Conservation (phyloP, 108 stramenopile species). For the Fistulifera solaris region DNA sequence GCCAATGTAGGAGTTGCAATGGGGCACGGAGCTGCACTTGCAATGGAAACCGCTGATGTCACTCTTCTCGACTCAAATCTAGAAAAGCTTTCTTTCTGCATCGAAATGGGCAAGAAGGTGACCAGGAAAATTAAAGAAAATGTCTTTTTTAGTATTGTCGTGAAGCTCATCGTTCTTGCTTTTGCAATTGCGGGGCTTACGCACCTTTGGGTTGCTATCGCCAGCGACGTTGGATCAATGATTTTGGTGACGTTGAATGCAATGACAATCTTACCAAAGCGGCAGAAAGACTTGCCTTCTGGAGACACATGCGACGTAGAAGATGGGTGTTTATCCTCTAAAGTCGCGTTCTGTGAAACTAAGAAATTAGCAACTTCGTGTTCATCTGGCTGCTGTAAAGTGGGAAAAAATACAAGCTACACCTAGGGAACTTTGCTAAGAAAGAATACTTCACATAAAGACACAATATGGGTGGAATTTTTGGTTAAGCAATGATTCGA, state of each 20-base stretch:
- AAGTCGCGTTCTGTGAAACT: too few species aligned
- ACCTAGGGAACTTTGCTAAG: too few species aligned
- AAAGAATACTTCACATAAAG: too few species aligned
- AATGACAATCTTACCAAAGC: conserved; percentile 53
- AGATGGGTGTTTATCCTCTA: too few species aligned
- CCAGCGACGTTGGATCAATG: conserved; percentile 74
- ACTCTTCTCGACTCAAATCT: conserved; percentile 70
- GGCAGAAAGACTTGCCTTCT: too few species aligned
- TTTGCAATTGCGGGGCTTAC: conserved; percentile 51
- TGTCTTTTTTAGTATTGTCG: conserved; percentile 46
- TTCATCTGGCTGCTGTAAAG: too few species aligned
- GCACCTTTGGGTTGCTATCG: conserved; percentile 52
- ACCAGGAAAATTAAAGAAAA: conserved; percentile 63
- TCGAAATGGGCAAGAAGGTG: conserved; percentile 52
- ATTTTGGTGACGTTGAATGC: conserved; percentile 69
- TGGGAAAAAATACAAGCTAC: too few species aligned
- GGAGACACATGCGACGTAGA: too few species aligned
- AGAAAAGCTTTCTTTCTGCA: conserved; percentile 43
- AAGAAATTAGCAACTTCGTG: too few species aligned
- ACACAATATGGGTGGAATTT: too few species aligned
- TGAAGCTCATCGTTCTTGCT: conserved; percentile 54
- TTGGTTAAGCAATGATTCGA: too few species aligned
- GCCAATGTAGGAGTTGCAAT: conserved; percentile 95
- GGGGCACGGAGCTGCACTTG: conserved; percentile 92
- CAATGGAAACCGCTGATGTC: conserved; percentile 83